Conservation (phyloP, 2,329 filamentous ascomycete species). For the Paecilomyces sp. region DNA sequence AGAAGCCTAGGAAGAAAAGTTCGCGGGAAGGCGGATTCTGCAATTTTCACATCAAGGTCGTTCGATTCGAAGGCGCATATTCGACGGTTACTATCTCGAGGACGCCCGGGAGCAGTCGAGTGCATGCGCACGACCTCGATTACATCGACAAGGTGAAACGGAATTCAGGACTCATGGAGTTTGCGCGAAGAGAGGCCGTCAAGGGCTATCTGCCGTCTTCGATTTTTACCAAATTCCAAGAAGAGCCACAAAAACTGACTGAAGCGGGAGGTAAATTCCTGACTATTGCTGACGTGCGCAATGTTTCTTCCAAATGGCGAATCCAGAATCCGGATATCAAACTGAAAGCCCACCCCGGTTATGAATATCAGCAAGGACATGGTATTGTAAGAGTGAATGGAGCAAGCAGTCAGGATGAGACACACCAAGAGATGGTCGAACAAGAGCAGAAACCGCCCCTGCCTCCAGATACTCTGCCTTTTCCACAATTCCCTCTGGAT, state of each 20-base stretch:
- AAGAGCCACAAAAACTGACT: constrained; percentile 36
- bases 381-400: constrained; percentile 30
- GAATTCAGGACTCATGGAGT: constrained; percentile 43
- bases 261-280: constrained; percentile 40
- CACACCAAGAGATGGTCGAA: constrained; percentile 7
- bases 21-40: constrained; percentile 40
- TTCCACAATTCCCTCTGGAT: constrained; percentile 36
- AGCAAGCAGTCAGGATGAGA: constrained; percentile 5
- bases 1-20: constrained; percentile 37
- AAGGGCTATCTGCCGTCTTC: constrained; percentile 43
- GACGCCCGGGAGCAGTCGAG: constrained; percentile 31
- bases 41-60: constrained; percentile 42
- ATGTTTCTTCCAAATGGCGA: constrained; percentile 42
- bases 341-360: constrained; percentile 39
- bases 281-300: constrained; percentile 42
- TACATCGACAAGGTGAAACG: constrained; percentile 42
- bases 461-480: constrained; percentile 35
- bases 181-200: constrained; percentile 36
- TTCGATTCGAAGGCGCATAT: constrained; percentile 36
- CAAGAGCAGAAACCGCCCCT: constrained; percentile 12
- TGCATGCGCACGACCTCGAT: constrained; percentile 41
- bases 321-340: constrained; percentile 37
- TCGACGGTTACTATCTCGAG: constrained; percentile 36
- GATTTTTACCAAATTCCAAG: constrained; percentile 42
- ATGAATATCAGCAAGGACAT: constrained; percentile 36